Percentiles rank a stretch among this genome's conserved stretches.
Evolutionary conservation across 2,329 filamentous ascomycete genomes (phyloP).

Genomic region (Albifimbria verrucaria): DNA sequence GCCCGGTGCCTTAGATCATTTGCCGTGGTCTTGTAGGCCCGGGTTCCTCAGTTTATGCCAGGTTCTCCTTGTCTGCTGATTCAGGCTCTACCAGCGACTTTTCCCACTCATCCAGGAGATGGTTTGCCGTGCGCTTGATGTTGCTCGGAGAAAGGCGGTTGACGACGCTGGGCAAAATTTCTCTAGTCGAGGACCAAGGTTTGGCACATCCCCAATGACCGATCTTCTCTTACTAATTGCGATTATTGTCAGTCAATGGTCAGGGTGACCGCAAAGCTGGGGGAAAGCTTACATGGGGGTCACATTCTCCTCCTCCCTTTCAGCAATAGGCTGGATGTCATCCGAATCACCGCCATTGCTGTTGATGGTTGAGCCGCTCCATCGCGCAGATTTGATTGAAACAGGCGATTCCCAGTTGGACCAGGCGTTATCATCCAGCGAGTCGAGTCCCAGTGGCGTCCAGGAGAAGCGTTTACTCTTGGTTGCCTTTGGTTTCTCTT

Average conservation of each 20-base stretch:
- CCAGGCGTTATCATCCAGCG: conserved; percentile 61
- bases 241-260: conserved; percentile 7
- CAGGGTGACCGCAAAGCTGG: conserved; percentile 2
- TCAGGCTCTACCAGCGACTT: conserved; percentile 42
- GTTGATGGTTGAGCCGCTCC: conserved; percentile 60
- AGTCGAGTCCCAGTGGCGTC: conserved; percentile 55
- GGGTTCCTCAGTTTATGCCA: conserved; percentile 15
- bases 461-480: conserved; percentile 56
- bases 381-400: conserved; percentile 55
- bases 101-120: conserved; percentile 90
- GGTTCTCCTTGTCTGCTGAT: conserved; percentile 29
- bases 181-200: conserved; percentile 44
- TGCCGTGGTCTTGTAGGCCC: no score
- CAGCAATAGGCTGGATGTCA: conserved; percentile 44
- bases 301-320: conserved; percentile 43
- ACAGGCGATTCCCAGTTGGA: conserved; percentile 59
- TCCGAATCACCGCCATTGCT: conserved; percentile 34
- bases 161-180: conserved; percentile 66
- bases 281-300: conserved; percentile 44
- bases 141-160: conserved; percentile 71
- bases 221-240: conserved; percentile 29
- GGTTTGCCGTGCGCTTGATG: conserved; percentile 77
- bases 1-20: no score
- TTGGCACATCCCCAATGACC: conserved; percentile 23
- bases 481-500: conserved; percentile 34